Conservation (phyloP, 345 rosid genomes). For the Citrus medica region DNA sequence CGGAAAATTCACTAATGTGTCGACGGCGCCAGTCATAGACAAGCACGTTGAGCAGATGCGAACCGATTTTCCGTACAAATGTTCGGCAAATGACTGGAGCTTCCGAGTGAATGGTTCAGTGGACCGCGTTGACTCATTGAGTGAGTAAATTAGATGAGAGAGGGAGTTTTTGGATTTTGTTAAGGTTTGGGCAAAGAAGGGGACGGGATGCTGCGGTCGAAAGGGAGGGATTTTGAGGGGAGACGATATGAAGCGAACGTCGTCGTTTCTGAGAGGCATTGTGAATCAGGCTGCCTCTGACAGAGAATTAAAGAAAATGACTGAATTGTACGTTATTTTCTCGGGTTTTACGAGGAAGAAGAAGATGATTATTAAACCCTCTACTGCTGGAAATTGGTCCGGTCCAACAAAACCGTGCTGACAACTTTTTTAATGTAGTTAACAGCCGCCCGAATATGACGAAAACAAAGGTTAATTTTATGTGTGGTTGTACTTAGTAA, state of each 20-base stretch:
- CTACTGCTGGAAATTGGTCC: too few species aligned
- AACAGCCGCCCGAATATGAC: too few species aligned
- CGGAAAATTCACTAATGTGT: constrained; percentile 20
- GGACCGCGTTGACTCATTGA: constrained; percentile 8
- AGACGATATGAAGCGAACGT: constrained; percentile 42
- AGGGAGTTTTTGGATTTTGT: constrained; percentile 23
- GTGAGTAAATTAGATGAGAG: constrained; percentile 30
- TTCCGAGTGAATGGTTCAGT: neutral
- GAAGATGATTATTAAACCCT: too few species aligned
- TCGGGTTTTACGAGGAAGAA: too few species aligned
- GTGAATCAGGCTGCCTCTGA: neutral
- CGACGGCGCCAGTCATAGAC: constrained; percentile 28
- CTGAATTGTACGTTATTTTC: neutral
- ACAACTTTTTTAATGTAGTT: too few species aligned
- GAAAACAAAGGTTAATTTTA: too few species aligned
- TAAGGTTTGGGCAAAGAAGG: constrained; percentile 11
- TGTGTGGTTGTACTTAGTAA: too few species aligned
- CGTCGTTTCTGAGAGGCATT: constrained; percentile 30
- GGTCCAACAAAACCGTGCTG: too few species aligned
- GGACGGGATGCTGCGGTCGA: constrained; percentile 9
- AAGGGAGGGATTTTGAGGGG: constrained; percentile 30
- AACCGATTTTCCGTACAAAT: constrained; percentile 5
- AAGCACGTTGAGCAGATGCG: constrained; percentile 49
- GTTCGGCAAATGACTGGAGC: constrained; percentile 16
- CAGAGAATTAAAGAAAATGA: neutral